A percentile compares a stretch with the other conserved stretches of the same genome.
Evolutionary conservation across 805 yeast genomes (phyloP).

Genomic region (Wickerhamiella hasegawae): DNA sequence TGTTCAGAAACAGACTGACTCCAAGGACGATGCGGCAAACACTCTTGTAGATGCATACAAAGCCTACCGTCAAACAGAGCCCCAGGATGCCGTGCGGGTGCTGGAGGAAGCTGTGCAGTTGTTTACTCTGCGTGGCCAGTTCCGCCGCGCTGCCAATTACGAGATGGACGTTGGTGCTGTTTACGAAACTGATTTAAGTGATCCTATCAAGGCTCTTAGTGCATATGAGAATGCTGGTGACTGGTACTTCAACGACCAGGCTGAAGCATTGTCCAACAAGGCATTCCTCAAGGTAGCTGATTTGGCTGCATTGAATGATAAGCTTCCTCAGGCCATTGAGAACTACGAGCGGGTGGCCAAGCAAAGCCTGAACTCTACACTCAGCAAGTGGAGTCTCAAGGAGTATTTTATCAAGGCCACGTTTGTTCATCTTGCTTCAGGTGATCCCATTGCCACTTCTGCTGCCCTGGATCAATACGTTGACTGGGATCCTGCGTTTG

Average conservation of each 20-base stretch:
- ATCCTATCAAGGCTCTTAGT: conserved; percentile 49
- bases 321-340: conserved; percentile 59
- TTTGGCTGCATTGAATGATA: conserved; percentile 58
- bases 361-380: conserved; percentile 52
- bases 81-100: conserved; percentile 59
- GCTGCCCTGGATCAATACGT: conserved; percentile 48
- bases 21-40: conserved; percentile 83
- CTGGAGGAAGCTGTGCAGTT: conserved; percentile 63
- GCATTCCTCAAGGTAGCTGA: conserved; percentile 84
- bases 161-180: conserved; percentile 80
- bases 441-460: conserved; percentile 71
- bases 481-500: conserved; percentile 58
- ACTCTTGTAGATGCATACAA: conserved; percentile 83
- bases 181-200: conserved; percentile 61
- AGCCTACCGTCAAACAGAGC: conserved; percentile 59
- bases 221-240: conserved; percentile 90
- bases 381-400: conserved; percentile 82
- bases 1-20: conserved; percentile 55
- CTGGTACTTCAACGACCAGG: conserved; percentile 88
- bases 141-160: conserved; percentile 90
- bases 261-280: conserved; percentile 78
- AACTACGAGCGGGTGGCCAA: conserved; percentile 66
- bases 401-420: conserved; percentile 79
- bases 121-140: conserved; percentile 83
- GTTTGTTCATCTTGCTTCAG: conserved; percentile 68